Evolutionary conservation across 73 alveolate genomes (phyloP).

Genomic region (Paramecium tetraurelia): DNA sequence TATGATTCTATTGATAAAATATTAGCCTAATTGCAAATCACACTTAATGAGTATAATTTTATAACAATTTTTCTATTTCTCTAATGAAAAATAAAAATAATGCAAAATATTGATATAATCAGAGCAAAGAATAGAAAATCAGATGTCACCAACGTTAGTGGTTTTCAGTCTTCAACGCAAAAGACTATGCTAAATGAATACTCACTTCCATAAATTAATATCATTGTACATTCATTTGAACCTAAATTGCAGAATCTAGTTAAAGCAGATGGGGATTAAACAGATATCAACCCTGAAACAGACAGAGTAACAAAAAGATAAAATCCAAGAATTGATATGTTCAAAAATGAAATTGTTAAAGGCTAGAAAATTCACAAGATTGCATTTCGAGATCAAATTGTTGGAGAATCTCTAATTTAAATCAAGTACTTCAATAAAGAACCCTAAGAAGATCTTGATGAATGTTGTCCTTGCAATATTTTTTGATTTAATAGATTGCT

Average conservation of each 20-base stretch:
- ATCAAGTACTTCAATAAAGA: background rate
- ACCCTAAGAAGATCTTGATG: background rate
- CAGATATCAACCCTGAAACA: background rate
- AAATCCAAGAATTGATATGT: background rate
- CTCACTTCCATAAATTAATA: background rate
- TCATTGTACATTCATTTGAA: background rate
- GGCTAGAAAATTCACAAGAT: background rate
- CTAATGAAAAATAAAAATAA: background rate
- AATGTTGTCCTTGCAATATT: background rate
- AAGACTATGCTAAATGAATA: background rate
- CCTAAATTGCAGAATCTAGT: background rate
- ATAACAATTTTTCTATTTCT: background rate
- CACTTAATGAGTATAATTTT: background rate
- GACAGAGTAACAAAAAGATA: background rate
- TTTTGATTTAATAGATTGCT: background rate
- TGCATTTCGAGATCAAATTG: background rate
- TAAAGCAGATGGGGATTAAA: constrained; percentile 5
- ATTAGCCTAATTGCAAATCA: background rate
- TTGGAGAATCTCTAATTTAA: background rate
- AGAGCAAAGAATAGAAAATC: background rate
- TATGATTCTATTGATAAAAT: background rate
- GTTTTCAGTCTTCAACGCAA: background rate
- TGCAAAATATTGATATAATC: background rate
- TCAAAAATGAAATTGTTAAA: background rate
- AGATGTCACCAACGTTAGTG: background rate